phyloP scores from a whole-genome alignment of 2,329 filamentous ascomycete genomes.

The Microsporum audouinii region DNA sequence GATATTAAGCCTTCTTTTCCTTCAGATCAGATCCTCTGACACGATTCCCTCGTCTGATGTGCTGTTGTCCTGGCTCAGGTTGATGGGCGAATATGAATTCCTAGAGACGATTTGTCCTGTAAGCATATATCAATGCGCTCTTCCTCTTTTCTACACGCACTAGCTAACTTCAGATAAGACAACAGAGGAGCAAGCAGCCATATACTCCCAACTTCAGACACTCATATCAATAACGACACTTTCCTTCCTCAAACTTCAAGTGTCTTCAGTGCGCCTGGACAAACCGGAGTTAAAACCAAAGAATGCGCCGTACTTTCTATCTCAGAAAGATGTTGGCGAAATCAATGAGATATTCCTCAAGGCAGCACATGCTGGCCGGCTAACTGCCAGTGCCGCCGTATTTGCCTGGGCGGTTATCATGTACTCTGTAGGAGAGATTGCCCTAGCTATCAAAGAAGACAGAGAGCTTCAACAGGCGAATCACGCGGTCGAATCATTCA shows the following conservation, averaged over 20 bases:
- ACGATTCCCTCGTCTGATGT: constrained; percentile 48
- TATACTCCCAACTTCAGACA: constrained; percentile 51
- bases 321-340: constrained; percentile 56
- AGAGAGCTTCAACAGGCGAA: constrained; percentile 34
- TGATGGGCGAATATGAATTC: constrained; percentile 58
- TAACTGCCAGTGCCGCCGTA: constrained; percentile 58
- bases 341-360: constrained; percentile 61
- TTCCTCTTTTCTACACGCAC: not conserved
- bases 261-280: constrained; percentile 44
- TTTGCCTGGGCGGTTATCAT: constrained; percentile 74
- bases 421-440: constrained; percentile 54
- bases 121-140: constrained; percentile 21
- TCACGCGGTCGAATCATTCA: constrained; percentile 31
- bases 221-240: constrained; percentile 61
- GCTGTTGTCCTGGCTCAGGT: constrained; percentile 61
- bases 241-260: constrained; percentile 57
- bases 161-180: constrained; percentile 22
- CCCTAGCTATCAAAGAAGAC: constrained; percentile 49
- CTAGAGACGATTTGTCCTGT: constrained; percentile 53
- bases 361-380: constrained; percentile 46
- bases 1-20: constrained; percentile 60
- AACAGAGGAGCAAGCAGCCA: constrained; percentile 29
- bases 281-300: constrained; percentile 7
- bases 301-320: constrained; percentile 51
- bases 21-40: constrained; percentile 51